These are phyloP conservation scores for Calocybe cyanea DNA, from an alignment of 768 basidiomycete species.

Conservation along the genomic window DNA sequence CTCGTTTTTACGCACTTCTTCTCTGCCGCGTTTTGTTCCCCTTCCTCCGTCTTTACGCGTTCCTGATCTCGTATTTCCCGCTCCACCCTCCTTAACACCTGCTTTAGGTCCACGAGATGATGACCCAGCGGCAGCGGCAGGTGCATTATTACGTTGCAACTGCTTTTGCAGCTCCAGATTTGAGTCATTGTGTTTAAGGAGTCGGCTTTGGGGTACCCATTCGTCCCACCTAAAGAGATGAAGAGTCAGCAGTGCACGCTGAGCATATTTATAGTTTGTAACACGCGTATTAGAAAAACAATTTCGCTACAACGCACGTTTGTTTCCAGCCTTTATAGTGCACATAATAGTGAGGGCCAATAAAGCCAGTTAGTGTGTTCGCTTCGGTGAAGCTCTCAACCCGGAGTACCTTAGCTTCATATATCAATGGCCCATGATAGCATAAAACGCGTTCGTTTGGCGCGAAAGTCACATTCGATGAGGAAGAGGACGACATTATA, in stretches of 20 bases:
- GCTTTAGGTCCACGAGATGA: conserved; percentile 20
- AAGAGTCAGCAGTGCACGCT: conserved; percentile 1
- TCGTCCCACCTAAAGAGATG: conserved; percentile 79
- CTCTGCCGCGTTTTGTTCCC: conserved; percentile 68
- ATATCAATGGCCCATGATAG: conserved; percentile 93
- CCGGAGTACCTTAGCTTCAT: conserved; percentile 90
- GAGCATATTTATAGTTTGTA: too few species aligned
- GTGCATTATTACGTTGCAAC: conserved; percentile 38
- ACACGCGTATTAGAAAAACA: too few species aligned
- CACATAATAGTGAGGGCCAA: conserved; percentile 87
- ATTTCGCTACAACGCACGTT: conserved; percentile 52
- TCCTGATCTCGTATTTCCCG: conserved; percentile 26
- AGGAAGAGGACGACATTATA: conserved; percentile 24
- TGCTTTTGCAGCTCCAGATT: conserved; percentile 77
- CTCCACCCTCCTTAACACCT: conserved; percentile 22
- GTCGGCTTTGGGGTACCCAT: conserved; percentile 81
- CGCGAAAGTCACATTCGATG: conserved; percentile 35
- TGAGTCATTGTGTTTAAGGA: conserved; percentile 81
- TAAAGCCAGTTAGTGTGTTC: conserved; percentile 51
- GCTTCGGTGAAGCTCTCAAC: conserved; percentile 60
- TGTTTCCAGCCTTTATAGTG: conserved; percentile 99
- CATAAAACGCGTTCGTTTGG: conserved; percentile 82
- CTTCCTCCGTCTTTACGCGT: conserved; percentile 58
- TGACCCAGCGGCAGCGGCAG: conserved; percentile 17
- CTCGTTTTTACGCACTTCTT: conserved; percentile 50